These are phyloP conservation scores for Zasmidium angulare DNA, from an alignment of 2,329 filamentous ascomycete genomes.

Conservation along the genomic window DNA sequence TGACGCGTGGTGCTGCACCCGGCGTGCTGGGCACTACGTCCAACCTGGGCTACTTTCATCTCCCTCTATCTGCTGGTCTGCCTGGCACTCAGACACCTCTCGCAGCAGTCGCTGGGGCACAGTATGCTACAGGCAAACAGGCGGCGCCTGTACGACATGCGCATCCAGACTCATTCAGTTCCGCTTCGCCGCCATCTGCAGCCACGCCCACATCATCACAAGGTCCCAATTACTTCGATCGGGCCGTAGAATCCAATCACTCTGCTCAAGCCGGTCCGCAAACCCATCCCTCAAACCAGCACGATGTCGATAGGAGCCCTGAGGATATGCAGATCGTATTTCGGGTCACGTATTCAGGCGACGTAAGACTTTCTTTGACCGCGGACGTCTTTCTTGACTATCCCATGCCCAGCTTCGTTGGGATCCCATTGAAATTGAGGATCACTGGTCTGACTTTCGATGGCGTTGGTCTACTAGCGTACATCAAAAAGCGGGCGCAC, in stretches of 20 bases:
- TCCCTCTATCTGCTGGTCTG: conserved; percentile 68
- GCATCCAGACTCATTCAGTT: conserved; percentile 44
- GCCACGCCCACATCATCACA: conserved; percentile 47
- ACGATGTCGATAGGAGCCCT: conserved; percentile 69
- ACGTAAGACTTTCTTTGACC: conserved; percentile 83
- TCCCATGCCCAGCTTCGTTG: conserved; percentile 96
- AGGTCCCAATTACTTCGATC: conserved; percentile 29
- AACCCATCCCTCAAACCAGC: conserved; percentile 44
- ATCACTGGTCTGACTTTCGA: conserved; percentile 96
- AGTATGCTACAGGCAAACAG: conserved; percentile 50
- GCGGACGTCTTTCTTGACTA: conserved; percentile 96
- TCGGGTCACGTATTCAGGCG: conserved; percentile 83
- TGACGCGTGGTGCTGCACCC: conserved; percentile 52
- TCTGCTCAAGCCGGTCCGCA: conserved; percentile 26
- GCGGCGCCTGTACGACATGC: conserved; percentile 30
- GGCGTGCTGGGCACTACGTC: conserved; percentile 68
- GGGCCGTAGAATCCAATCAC: conserved; percentile 24
- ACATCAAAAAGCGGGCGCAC: conserved; percentile 84
- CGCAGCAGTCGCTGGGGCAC: conserved; percentile 74
- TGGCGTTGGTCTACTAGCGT: conserved; percentile 86
- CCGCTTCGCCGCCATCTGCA: conserved; percentile 48
- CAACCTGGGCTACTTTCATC: conserved; percentile 80
- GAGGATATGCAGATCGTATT: conserved; percentile 94
- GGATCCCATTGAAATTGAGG: conserved; percentile 89
- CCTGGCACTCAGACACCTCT: conserved; percentile 77